Base-by-base conservation (phyloP, 768 basidiomycete species). In the Lyophyllum decastes region DNA sequence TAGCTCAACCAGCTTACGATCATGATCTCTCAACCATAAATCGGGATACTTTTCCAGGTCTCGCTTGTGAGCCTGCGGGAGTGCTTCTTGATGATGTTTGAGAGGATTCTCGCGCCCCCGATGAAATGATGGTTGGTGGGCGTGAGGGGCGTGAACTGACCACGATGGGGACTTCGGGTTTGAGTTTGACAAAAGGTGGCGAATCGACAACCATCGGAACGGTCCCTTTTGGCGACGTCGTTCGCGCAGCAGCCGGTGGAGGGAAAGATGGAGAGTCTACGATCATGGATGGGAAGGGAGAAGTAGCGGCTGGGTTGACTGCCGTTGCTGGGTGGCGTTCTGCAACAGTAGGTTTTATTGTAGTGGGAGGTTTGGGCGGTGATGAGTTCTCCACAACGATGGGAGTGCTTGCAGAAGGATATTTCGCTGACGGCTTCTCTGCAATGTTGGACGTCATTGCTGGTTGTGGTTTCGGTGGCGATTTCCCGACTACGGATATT, bases 261-360 rank as follows among this genome's bases (percentile, higher is more conserved):
- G 74, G 73, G 51, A 78, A 77, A 2, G 77, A 76, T 2, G 77
- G 74, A 21, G 76, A 77, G 11, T 77, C 73, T 21, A 76, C 59
- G 46, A 73, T 72, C 66, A 71, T 71, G 17, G 73, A 70, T 59
- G 64, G 33, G 67, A 66, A 25, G 61, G 51, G 41, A 30, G 58
- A 40, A 40, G 54, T 58, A 24, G 38, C 17, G 33, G 56, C 17
- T 5, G 52, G 51, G n/a, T 24, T 48, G 19, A 54, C 21, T 19
- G 50, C 12, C 41, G 35, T 27, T 24, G 22, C 24, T 43, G 58
- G 16, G 25, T 48, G 49, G 43, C 58, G 61, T 49, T 65, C 55
- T 6, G 49, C 25, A 11, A 60, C 59, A 21, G 33, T 33, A 10
- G 53, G 51, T 4, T 49, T 46, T 47, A 55, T 48, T 22, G 49